A percentile compares a stretch with the other conserved stretches of the same genome.
Evolutionary conservation across 495 filamentous ascomycete species (phyloP).

Genomic region (Podospora comata): DNA sequence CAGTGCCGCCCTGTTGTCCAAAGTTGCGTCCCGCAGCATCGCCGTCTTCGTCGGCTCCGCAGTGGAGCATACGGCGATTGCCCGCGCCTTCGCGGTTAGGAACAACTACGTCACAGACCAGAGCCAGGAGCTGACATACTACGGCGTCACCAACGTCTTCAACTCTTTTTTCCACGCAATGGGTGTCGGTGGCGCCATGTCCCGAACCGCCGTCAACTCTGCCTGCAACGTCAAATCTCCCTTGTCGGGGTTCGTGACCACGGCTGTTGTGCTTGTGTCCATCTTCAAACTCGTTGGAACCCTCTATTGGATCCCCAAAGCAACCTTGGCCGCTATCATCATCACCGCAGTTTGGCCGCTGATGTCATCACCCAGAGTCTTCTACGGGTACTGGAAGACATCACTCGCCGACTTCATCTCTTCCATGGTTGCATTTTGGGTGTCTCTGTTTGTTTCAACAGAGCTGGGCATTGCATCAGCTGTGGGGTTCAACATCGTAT

Average conservation of each 20-base stretch:
- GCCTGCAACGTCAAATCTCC: constrained; percentile 43
- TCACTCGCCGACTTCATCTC: constrained; percentile 50
- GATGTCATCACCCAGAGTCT: constrained; percentile 39
- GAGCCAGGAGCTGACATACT: constrained; percentile 48
- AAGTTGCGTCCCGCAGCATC: constrained; percentile 39
- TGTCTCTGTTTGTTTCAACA: constrained; percentile 49
- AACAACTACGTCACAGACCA: constrained; percentile 50
- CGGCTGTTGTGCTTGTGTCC: constrained; percentile 46
- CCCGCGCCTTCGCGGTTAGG: constrained; percentile 44
- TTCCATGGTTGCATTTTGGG: constrained; percentile 48
- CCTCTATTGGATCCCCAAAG: constrained; percentile 52
- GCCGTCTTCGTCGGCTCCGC: constrained; percentile 46
- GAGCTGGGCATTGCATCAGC: constrained; percentile 47
- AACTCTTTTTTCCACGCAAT: constrained; percentile 50
- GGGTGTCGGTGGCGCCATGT: constrained; percentile 50
- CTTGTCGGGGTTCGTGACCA: constrained; percentile 45
- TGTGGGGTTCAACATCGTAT: constrained; percentile 47
- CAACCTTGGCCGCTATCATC: constrained; percentile 47
- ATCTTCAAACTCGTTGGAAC: constrained; percentile 48
- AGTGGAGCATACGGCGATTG: constrained; percentile 51
- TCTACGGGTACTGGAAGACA: constrained; percentile 48
- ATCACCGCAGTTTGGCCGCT: constrained; percentile 48
- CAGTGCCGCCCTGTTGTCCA: constrained; percentile 32
- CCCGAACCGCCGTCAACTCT: constrained; percentile 51
- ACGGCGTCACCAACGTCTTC: constrained; percentile 47